Conservation (phyloP, 176 grass and related monocot species). For the Miscanthus lutarioriparius region DNA sequence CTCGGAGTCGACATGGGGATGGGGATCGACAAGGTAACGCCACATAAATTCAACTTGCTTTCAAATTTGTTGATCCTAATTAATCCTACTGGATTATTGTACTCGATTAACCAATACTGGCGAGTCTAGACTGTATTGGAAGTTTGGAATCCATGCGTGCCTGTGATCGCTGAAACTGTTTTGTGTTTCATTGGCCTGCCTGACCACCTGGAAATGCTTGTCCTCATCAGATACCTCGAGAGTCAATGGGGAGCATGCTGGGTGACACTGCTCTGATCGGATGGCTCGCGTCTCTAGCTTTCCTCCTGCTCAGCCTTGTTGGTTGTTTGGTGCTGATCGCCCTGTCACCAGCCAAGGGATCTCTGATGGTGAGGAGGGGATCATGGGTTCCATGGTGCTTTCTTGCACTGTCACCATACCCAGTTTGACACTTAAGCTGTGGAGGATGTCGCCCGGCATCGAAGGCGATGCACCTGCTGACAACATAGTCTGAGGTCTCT, state of each 20-base stretch:
- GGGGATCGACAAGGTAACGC: neutral
- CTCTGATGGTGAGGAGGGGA: neutral
- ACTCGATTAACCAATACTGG: no score
- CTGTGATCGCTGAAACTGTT: neutral
- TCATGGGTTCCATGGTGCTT: no score
- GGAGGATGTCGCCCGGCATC: neutral
- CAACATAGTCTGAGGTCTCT: neutral
- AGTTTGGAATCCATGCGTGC: neutral
- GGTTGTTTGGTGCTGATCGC: neutral
- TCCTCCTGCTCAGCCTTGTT: neutral
- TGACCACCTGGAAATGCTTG: neutral
- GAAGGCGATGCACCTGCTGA: no score
- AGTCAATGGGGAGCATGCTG: neutral
- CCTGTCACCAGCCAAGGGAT: neutral
- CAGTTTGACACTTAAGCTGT: neutral
- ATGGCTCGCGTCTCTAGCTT: neutral
- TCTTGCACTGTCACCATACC: neutral
- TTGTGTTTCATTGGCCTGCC: neutral
- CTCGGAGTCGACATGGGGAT: neutral
- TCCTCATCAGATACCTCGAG: neutral
- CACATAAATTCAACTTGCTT: neutral
- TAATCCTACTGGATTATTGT: neutral
- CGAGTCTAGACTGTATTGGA: no score
- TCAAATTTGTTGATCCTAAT: neutral
- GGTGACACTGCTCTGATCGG: neutral